Base-by-base conservation (phyloP, 2,329 filamentous ascomycete genomes). In the Ilyonectria mors-panacis region DNA sequence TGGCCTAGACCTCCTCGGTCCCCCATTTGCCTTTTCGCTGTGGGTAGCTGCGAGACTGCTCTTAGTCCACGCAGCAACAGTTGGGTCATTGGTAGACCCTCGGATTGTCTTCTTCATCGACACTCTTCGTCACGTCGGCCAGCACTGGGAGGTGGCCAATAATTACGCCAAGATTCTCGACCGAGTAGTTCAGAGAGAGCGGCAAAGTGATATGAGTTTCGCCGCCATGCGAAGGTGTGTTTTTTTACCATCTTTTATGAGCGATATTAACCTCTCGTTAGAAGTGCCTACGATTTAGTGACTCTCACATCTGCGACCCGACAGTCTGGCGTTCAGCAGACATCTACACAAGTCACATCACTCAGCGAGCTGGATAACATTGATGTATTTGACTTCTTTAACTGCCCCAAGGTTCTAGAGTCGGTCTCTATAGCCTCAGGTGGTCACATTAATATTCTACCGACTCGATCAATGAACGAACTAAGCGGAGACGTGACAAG, bases 341-440 rank as follows among this genome's bases (percentile, higher is more conserved):
- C 79, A 5, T 80, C 81, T 17, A 81, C 81, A 0, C 81, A 82
- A 47, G 71, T 77, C 2, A 79, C 80, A 4, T 80, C 82, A 0
- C 75, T 81, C 5, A 79, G 75, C 66, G 82, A 84, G 63, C 75
- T 84, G 2, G 83, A 84, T 65, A 81, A 79, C 50, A 82, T 84
- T 21, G 82, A 84, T 28, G 77, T 84, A 3, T 84, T 84, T 50
- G 82, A 84, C 68, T 84, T 84, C 63, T 84, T 84, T 73, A 83
- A 84, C 26, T 82, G 81, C 47, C 82, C 82, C 13, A 81, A 80
- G 19, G 63, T 80, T 1, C 62, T 74, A 1, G 73, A 76, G 33
- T 63, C 73, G 15, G 67, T 55, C 5, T 54, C 70, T 8, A 64
- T 70, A 10, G 61, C 64, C 0, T 56, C 72, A 0, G 70, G 64